Evolutionary conservation across 495 filamentous ascomycete genomes (phyloP).

Genomic region (Annulohypoxylon nitens): DNA sequence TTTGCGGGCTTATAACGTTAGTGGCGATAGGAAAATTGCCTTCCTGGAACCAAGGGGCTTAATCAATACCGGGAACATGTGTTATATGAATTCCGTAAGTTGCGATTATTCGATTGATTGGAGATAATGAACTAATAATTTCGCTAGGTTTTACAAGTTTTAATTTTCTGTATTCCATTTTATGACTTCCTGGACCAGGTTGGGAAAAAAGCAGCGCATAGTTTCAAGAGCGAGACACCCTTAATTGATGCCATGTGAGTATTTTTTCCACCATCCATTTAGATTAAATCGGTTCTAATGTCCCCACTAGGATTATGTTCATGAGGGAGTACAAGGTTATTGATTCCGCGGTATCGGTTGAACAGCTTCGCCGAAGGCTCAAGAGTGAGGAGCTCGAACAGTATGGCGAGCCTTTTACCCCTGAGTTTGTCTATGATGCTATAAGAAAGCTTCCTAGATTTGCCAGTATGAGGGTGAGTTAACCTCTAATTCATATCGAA

Average conservation of each 20-base stretch:
- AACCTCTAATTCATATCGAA: slow-evolving; percentile 9
- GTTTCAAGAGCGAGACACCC: slow-evolving; percentile 94
- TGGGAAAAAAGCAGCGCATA: slow-evolving; percentile 83
- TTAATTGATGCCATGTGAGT: slow-evolving; percentile 93
- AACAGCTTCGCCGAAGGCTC: slow-evolving; percentile 77
- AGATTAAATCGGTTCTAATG: slow-evolving; percentile 36
- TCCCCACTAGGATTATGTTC: slow-evolving; percentile 82
- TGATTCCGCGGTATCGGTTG: slow-evolving; percentile 79
- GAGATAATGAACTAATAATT: slow-evolving; percentile 15
- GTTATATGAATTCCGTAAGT: slow-evolving; percentile 99
- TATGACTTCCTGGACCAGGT: slow-evolving; percentile 93
- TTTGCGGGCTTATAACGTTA: slow-evolving; percentile 73
- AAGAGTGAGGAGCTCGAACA: slow-evolving; percentile 88
- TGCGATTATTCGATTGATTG: neutral
- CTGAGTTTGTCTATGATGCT: slow-evolving; percentile 95
- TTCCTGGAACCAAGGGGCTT: slow-evolving; percentile 96
- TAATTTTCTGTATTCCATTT: slow-evolving; percentile 93
- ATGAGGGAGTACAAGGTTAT: slow-evolving; percentile 93
- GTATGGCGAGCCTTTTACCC: slow-evolving; percentile 91
- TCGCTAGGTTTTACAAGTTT: slow-evolving; percentile 85
- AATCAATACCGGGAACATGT: slow-evolving; percentile 98
- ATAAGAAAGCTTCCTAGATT: slow-evolving; percentile 89
- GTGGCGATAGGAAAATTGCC: slow-evolving; percentile 72
- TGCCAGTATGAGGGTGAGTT: slow-evolving; percentile 85
- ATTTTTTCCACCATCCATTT: neutral